Percentiles rank a stretch among this genome's conserved stretches.
Conservation (phyloP, 352 stramenopile genomes). For the Globisporangium apiculatum region DNA sequence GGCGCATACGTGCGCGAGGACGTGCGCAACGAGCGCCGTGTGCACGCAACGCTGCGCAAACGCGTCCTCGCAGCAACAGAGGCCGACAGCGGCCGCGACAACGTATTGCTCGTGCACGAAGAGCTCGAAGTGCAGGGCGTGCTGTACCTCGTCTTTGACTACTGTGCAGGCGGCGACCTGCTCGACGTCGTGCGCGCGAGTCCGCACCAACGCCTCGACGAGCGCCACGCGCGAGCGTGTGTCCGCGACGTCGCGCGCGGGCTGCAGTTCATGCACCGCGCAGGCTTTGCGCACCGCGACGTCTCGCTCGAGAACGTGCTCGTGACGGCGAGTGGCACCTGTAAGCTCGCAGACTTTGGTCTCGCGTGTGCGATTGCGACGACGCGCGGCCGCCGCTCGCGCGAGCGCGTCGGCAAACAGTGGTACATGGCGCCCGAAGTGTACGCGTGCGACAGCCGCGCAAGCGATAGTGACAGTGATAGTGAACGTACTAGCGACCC, state of each 20-base stretch:
- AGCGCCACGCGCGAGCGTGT: conserved; percentile 26
- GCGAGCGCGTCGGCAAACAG: conserved; percentile 40
- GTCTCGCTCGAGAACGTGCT: conserved; percentile 63
- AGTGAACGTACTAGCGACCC: conserved; percentile 2
- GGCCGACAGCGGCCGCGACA: conserved; percentile 12
- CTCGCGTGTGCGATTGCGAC: conserved; percentile 16
- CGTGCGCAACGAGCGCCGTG: conserved; percentile 33
- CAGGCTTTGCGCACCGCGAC: conserved; percentile 50
- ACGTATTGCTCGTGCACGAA: conserved; percentile 41
- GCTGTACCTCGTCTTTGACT: conserved; percentile 50
- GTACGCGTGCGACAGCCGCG: conserved; percentile 22
- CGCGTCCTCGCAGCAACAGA: not conserved
- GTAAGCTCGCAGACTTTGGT: conserved; percentile 52
- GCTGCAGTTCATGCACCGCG: conserved; percentile 27
- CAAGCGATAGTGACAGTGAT: not conserved
- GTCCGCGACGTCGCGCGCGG: conserved; percentile 29
- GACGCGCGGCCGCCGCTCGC: conserved; percentile 7
- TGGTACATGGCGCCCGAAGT: conserved; percentile 72
- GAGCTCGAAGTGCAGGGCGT: conserved; percentile 30
- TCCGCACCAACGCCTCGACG: conserved; percentile 22
- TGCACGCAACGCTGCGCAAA: conserved; percentile 31
- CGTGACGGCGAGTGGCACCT: conserved; percentile 21
- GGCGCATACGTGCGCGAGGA: conserved; percentile 38
- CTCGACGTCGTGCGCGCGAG: conserved; percentile 36
- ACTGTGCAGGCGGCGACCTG: conserved; percentile 42